Evolutionary conservation across 192 early-diverging fungal species (phyloP), one percentile per base, ranked within the genome.

Genomic region (Geranomyces variabilis): DNA sequence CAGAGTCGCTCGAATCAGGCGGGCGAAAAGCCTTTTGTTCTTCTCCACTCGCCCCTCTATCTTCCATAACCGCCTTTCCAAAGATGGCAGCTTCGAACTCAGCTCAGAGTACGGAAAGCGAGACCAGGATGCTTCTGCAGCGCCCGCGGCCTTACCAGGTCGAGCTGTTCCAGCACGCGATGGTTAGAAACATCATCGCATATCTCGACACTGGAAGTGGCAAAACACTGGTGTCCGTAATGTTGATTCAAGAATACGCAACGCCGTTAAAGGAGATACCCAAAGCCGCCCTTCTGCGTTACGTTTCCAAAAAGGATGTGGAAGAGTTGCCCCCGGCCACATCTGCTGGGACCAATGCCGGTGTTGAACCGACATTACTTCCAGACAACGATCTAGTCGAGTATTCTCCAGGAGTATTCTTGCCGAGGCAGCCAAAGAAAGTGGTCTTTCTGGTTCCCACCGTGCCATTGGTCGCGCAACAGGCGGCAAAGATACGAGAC

Each of bases 181-280:
- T 82, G 53, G 65, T 70, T 7, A 78, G 80, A 3, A 98, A 98
- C 81, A 84, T 93, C 36, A 92, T 96, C 53, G 90, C 93, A 0
- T 90, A 94, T n/a, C 79, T 98, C 51, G 93, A 95, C 77, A 98
- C 96, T 0, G 96, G 95, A 5, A 87, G 87, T 34, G 94, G 96
- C 15, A 97, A 96, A 59, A 76, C 74, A 13, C 80, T 97, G 0
- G 89, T 95, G 7, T 88, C 94, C 5, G 90, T 92, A 44, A 83
- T 96, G 85, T 79, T 98, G n/a, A 89, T 96, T 46, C 84, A 92
- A 73, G 83, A 94, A 65, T 86, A 90, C 74, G 83, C 82, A 90
- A 90, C 79, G 77, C 88, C 49, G 86, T 46, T 80, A 17, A 63
- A 66, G 7, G 31, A 56, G 21, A 30, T 66, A 41, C 41, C 63